phyloP scores from a whole-genome alignment of 208 protist genomes.

The Acanthamoeba healyi region DNA sequence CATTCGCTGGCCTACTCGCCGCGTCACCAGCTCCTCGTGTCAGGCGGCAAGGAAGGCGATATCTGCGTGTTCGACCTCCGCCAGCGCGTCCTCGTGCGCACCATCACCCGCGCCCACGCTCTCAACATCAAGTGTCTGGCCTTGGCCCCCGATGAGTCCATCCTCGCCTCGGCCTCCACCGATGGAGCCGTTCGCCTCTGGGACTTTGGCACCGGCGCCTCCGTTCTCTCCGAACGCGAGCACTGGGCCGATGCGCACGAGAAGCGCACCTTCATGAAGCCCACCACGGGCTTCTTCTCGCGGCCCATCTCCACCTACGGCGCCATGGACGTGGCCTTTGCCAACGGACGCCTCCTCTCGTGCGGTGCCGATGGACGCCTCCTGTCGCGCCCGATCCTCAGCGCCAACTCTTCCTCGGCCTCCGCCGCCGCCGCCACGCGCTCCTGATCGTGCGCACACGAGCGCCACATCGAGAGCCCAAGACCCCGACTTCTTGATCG shows the following conservation, averaged over 20 bases:
- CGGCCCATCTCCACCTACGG: conserved; percentile 68
- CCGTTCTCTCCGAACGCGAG: not conserved
- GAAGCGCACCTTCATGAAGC: conserved; percentile 67
- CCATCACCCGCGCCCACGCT: conserved; percentile 5
- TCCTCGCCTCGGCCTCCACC: conserved; percentile 15
- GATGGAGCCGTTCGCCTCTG: conserved; percentile 47
- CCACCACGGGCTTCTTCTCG: conserved; percentile 58
- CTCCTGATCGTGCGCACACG: no score
- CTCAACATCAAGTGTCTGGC: conserved; percentile 62
- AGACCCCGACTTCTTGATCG: no score
- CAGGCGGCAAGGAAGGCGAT: conserved; percentile 63
- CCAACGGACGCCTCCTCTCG: not conserved
- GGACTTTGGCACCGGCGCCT: not conserved
- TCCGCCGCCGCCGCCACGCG: not conserved
- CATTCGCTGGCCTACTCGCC: conserved; percentile 64
- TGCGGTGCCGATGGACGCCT: conserved; percentile 66
- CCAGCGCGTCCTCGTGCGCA: not conserved
- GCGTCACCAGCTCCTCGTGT: conserved; percentile 53
- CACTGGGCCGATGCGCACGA: conserved; percentile 67
- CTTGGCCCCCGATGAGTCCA: not conserved
- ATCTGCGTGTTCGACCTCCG: conserved; percentile 48
- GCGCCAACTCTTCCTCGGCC: not conserved
- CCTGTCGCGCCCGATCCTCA: not conserved
- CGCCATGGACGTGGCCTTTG: conserved; percentile 49
- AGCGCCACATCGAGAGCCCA: no score